Evolutionary conservation across 2,329 filamentous ascomycete species (phyloP).

Genomic region (Neofusicoccum cordaticola): DNA sequence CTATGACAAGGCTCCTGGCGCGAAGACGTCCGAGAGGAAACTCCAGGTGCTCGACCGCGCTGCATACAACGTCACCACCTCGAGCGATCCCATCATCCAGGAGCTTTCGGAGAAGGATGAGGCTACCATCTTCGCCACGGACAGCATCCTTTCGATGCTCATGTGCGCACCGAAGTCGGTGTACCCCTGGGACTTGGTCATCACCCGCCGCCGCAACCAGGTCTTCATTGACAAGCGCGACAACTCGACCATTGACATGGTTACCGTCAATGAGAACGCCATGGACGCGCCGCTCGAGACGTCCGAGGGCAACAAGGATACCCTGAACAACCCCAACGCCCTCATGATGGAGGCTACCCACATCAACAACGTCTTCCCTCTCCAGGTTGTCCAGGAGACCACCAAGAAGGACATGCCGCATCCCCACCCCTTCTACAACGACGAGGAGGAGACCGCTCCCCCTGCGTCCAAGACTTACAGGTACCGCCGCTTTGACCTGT

Average conservation of each 20-base stretch:
- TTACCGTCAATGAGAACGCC: conserved; percentile 98
- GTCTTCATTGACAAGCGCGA: conserved; percentile 99
- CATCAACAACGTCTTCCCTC: conserved; percentile 99
- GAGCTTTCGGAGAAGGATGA: conserved; percentile 94
- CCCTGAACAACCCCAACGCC: conserved; percentile 88
- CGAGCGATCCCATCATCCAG: conserved; percentile 93
- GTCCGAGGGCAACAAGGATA: conserved; percentile 88
- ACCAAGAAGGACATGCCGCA: conserved; percentile 80
- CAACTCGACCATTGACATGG: conserved; percentile 90
- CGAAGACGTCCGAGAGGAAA: conserved; percentile 80
- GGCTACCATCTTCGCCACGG: conserved; percentile 93
- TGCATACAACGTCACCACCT: conserved; percentile 97
- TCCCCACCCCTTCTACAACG: conserved; percentile 97
- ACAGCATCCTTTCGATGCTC: conserved; percentile 96
- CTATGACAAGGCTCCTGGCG: conserved; percentile 87
- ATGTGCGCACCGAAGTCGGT: conserved; percentile 97
- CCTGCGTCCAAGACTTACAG: conserved; percentile 97
- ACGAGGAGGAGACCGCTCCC: conserved; percentile 86
- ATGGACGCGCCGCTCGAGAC: conserved; percentile 90
- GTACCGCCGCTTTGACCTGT: conserved; percentile 95
- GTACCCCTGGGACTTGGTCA: conserved; percentile 97
- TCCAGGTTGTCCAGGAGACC: conserved; percentile 86
- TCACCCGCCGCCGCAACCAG: conserved; percentile 89
- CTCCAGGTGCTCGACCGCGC: conserved; percentile 87
- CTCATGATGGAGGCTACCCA: conserved; percentile 96